A percentile compares a stretch with the other conserved stretches of the same genome.
Evolutionary conservation across 257 asterid species (phyloP).

Genomic region (Euphrasia confusa): DNA sequence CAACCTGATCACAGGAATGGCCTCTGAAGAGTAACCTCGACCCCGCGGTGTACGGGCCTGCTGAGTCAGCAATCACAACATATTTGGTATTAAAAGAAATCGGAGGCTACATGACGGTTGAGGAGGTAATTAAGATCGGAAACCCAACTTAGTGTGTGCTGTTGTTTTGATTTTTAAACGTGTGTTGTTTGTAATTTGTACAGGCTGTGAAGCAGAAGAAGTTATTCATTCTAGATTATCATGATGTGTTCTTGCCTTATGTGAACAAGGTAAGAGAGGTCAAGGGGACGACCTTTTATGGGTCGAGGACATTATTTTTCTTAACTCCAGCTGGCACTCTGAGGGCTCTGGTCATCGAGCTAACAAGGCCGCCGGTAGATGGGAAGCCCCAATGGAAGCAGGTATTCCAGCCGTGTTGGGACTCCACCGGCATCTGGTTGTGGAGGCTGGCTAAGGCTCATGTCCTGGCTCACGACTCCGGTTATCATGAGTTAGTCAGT

Average conservation of each 20-base stretch:
- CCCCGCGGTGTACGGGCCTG: conserved; percentile 61
- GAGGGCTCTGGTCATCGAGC: conserved; percentile 70
- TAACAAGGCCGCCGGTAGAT: conserved; percentile 52
- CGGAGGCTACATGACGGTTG: conserved; percentile 43
- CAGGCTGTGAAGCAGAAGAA: conserved; percentile 69
- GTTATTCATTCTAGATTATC: conserved; percentile 64
- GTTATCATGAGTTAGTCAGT: conserved; percentile 65
- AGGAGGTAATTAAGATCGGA: conserved; percentile 45
- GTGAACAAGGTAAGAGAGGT: conserved; percentile 59
- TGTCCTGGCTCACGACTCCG: conserved; percentile 73
- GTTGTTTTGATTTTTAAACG: not conserved
- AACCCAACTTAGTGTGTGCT: not conserved
- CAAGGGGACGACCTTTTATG: conserved; percentile 56
- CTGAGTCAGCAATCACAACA: conserved; percentile 58
- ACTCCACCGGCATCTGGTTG: conserved; percentile 62
- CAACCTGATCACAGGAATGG: conserved; percentile 49
- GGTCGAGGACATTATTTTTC: conserved; percentile 70
- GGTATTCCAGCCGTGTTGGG: conserved; percentile 41
- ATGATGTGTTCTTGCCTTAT: conserved; percentile 62
- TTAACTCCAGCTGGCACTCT: conserved; percentile 41
- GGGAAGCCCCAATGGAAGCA: conserved; percentile 65
- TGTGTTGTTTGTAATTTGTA: not conserved
- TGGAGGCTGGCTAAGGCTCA: conserved; percentile 79
- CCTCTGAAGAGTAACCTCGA: conserved; percentile 75
- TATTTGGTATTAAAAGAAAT: conserved; percentile 43